These are phyloP conservation scores for Vishniacozyma victoriae DNA, from an alignment of 768 basidiomycete genomes.

Conservation along the genomic window DNA sequence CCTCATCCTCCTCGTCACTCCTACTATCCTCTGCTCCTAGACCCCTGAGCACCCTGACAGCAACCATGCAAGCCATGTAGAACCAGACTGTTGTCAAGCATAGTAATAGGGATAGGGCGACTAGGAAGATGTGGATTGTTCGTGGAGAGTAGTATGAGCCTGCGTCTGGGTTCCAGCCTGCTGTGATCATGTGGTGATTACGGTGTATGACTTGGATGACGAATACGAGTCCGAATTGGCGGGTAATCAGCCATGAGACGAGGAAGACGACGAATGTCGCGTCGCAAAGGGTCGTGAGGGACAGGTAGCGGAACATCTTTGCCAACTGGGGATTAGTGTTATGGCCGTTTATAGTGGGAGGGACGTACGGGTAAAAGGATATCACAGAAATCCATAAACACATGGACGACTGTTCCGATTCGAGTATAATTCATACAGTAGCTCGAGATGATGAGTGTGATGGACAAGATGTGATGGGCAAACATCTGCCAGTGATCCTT, in stretches of 20 bases:
- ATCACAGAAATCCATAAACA: slow-evolving; percentile 91
- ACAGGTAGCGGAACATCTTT: slow-evolving; percentile 89
- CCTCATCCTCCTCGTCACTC: slow-evolving; percentile 57
- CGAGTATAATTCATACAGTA: slow-evolving; percentile 81
- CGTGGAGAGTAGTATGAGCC: slow-evolving; percentile 57
- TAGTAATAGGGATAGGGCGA: slow-evolving; percentile 43
- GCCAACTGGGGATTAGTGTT: slow-evolving; percentile 57
- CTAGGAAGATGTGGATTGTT: slow-evolving; percentile 53
- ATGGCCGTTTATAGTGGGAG: neutral
- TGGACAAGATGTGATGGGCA: slow-evolving; percentile 86
- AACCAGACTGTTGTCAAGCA: slow-evolving; percentile 70
- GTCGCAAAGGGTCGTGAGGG: slow-evolving; percentile 62
- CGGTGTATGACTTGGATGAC: slow-evolving; percentile 61
- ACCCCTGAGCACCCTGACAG: slow-evolving; percentile 71
- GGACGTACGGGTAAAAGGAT: slow-evolving; percentile 80
- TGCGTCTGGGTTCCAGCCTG: slow-evolving; percentile 57
- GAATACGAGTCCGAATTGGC: slow-evolving; percentile 72
- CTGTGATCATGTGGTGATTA: slow-evolving; percentile 53
- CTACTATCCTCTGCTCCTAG: slow-evolving; percentile 73
- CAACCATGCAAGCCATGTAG: slow-evolving; percentile 72
- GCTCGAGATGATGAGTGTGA: slow-evolving; percentile 66
- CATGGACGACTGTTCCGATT: slow-evolving; percentile 80
- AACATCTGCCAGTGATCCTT: slow-evolving; percentile 97
- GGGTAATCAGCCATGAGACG: slow-evolving; percentile 81
- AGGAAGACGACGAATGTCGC: slow-evolving; percentile 72